These are phyloP conservation scores for Saturnispora bothae DNA, from an alignment of 805 yeast species.

Conservation along the genomic window DNA sequence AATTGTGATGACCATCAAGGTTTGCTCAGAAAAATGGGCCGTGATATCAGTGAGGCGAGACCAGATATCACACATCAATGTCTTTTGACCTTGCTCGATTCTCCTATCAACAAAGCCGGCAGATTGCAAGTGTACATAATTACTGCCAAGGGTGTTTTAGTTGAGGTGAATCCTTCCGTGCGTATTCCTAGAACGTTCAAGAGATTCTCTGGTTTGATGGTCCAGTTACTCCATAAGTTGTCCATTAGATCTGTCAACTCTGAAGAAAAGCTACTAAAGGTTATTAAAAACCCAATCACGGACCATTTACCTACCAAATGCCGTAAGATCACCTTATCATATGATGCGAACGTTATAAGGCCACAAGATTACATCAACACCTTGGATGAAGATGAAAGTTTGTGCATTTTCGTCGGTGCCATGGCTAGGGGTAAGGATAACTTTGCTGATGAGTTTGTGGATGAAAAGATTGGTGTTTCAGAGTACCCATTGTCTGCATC, in stretches of 20 bases:
- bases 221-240: conserved; percentile 83
- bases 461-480: conserved; percentile 91
- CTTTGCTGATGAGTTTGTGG: conserved; percentile 94
- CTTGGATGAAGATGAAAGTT: conserved; percentile 79
- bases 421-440: conserved; percentile 98
- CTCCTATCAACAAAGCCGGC: conserved; percentile 98
- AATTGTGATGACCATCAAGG: conserved; percentile 99
- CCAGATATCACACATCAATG: conserved; percentile 99
- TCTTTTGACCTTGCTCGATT: conserved; percentile 82
- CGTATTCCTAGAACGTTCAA: conserved; percentile 98
- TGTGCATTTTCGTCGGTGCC: conserved; percentile 97
- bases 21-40: conserved; percentile 83
- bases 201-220: conserved; percentile 96
- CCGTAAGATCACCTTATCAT: conserved; percentile 82
- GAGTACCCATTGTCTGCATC: conserved; percentile 95
- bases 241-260: conserved; percentile 92
- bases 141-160: conserved; percentile 87
- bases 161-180: conserved; percentile 93
- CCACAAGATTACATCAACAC: conserved; percentile 81
- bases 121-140: conserved; percentile 92
- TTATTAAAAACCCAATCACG: conserved; percentile 93
- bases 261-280: conserved; percentile 86
- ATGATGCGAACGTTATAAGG: conserved; percentile 79
- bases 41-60: conserved; percentile 95
- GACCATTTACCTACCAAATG: conserved; percentile 96